These are phyloP conservation scores for Lepidium sativum DNA, from an alignment of 345 rosid genomes.

Conservation along the genomic window DNA sequence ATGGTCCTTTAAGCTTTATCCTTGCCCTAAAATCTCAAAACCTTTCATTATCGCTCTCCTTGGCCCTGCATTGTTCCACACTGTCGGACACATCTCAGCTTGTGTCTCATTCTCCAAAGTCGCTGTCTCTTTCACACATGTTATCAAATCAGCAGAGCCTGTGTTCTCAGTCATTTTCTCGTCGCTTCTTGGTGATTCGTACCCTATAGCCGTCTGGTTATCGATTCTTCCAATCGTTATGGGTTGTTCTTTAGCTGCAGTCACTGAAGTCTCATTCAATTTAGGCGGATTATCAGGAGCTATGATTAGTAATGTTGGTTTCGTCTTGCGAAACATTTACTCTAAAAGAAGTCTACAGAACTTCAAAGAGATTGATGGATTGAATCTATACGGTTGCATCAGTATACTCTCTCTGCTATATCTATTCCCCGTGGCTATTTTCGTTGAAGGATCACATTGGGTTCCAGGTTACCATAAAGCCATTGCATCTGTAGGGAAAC, in stretches of 20 bases:
- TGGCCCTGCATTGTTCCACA: slow-evolving; percentile 94
- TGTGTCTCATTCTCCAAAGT: slow-evolving; percentile 97
- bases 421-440: slow-evolving; percentile 73
- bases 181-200: slow-evolving; percentile 77
- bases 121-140: slow-evolving; percentile 96
- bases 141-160: slow-evolving; percentile 92
- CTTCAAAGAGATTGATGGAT: slow-evolving; percentile 81
- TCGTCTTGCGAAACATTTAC: slow-evolving; percentile 79
- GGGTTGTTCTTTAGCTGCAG: slow-evolving; percentile 92
- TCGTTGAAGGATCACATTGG: slow-evolving; percentile 93
- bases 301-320: slow-evolving; percentile 90
- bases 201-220: slow-evolving; percentile 81
- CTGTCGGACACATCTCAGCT: slow-evolving; percentile 91
- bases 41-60: slow-evolving; percentile 81
- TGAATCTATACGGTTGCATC: slow-evolving; percentile 85
- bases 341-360: slow-evolving; percentile 72
- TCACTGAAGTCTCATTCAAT: slow-evolving; percentile 92
- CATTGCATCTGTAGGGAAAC: slow-evolving; percentile 50
- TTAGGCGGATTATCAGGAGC: slow-evolving; percentile 81
- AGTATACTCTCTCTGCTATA: slow-evolving; percentile 64
- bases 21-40: slow-evolving; percentile 56
- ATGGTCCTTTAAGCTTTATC: slow-evolving; percentile 78
- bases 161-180: slow-evolving; percentile 94
- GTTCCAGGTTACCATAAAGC: slow-evolving; percentile 74
- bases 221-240: slow-evolving; percentile 87